These are phyloP conservation scores for Rhizophagus prolifer DNA, from an alignment of 192 early-diverging fungal genomes.

Conservation along the genomic window DNA sequence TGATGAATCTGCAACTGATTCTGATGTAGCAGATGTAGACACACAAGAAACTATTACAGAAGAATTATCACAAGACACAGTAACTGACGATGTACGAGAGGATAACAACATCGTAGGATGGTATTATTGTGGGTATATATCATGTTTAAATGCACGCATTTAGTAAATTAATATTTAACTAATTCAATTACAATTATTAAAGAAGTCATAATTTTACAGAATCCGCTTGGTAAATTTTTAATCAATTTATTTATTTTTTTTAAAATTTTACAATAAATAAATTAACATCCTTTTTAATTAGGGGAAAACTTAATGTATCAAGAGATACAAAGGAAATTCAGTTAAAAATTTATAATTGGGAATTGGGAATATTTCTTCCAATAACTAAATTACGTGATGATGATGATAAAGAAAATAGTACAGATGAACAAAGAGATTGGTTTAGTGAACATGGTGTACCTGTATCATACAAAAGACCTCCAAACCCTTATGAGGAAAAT, in stretches of 20 bases:
- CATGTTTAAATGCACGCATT: neutral
- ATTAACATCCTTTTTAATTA: neutral
- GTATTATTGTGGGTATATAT: slow-evolving; percentile 20
- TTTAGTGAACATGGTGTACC: slow-evolving; percentile 8
- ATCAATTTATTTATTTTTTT: neutral
- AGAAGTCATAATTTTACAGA: slow-evolving; percentile 23
- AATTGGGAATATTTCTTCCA: slow-evolving; percentile 16
- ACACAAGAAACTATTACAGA: neutral
- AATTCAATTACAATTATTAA: neutral
- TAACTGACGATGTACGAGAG: neutral
- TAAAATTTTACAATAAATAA: too few relatives aligned
- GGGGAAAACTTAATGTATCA: slow-evolving; percentile 9
- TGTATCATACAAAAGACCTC: slow-evolving; percentile 13
- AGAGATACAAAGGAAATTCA: slow-evolving; percentile 5
- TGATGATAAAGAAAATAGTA: neutral
- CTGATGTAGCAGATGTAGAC: neutral
- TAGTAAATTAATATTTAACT: too few relatives aligned
- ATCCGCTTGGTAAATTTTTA: neutral
- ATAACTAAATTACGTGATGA: neutral
- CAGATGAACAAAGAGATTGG: neutral
- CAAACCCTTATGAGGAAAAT: neutral
- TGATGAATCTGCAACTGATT: neutral
- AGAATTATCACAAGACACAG: neutral
- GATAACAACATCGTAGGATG: neutral
- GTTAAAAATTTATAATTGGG: slow-evolving; percentile 24